Percentiles rank a stretch among this genome's conserved stretches.
Conservation (phyloP, 2,329 filamentous ascomycete genomes). For the Trichoderma sp. region DNA sequence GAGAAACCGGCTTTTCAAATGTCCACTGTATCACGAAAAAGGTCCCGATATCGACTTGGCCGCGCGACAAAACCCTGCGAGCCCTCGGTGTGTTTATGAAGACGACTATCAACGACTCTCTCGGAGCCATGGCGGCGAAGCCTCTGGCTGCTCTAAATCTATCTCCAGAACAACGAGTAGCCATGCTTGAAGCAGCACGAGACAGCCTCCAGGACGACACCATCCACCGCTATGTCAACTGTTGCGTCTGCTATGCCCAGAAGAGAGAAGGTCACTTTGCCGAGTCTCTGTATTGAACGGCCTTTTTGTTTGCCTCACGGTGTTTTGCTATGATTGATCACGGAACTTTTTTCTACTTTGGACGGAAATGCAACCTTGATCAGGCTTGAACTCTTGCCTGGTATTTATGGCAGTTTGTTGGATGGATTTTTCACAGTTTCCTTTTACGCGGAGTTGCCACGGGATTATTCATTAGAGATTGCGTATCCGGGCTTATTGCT, state of each 20-base stretch:
- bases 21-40: conserved; percentile 42
- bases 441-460: conserved; percentile 1
- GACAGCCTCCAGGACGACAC: conserved; percentile 35
- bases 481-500: conserved; percentile 7
- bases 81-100: conserved; percentile 45
- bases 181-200: conserved; percentile 32
- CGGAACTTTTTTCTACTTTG: background rate
- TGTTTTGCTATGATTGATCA: conserved; percentile 4
- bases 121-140: conserved; percentile 42
- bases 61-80: conserved; percentile 39
- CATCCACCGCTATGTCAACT: conserved; percentile 44
- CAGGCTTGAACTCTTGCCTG: background rate
- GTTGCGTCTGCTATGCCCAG: conserved; percentile 43
- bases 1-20: conserved; percentile 43
- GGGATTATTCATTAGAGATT: conserved; percentile 5
- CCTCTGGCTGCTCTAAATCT: conserved; percentile 40
- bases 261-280: conserved; percentile 29
- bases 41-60: conserved; percentile 47
- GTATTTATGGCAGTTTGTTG: background rate
- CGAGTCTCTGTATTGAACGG: conserved; percentile 2
- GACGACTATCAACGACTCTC: conserved; percentile 40
- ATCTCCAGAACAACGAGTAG: conserved; percentile 33
- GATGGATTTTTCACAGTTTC: background rate
- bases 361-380: background rate
- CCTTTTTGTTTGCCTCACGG: background rate